These are phyloP conservation scores for Gardenia jasminoides DNA, from an alignment of 257 asterid species.

Conservation along the genomic window DNA sequence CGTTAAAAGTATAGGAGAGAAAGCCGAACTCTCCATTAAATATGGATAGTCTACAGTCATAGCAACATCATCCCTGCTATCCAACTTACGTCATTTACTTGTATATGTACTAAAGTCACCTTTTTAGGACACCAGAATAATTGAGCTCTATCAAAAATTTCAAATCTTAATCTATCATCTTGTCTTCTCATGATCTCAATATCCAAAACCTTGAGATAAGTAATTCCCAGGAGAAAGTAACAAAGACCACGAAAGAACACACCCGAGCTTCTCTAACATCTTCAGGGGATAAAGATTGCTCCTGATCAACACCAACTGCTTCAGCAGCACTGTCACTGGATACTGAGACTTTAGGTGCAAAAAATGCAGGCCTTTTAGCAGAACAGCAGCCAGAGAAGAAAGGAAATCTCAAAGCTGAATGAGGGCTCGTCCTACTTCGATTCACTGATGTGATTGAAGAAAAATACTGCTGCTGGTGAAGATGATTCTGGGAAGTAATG, in stretches of 20 bases:
- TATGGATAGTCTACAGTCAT: background rate
- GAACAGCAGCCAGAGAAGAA: slow-evolving; percentile 29
- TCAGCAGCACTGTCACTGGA: slow-evolving; percentile 50
- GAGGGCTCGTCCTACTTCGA: slow-evolving; percentile 9
- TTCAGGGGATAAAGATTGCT: slow-evolving; percentile 41
- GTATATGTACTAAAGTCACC: background rate
- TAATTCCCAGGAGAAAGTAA: background rate
- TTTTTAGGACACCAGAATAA: background rate
- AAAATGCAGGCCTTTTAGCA: slow-evolving; percentile 37
- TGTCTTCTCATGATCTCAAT: background rate
- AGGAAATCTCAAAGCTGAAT: slow-evolving; percentile 33
- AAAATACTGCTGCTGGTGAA: background rate
- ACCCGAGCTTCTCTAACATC: slow-evolving; percentile 66
- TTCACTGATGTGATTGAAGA: slow-evolving; percentile 6
- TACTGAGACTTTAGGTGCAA: slow-evolving; percentile 52
- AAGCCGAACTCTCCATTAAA: background rate
- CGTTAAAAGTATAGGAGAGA: background rate
- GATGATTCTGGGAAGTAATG: background rate
- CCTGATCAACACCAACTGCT: slow-evolving; percentile 39
- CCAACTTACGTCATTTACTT: background rate
- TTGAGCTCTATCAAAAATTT: background rate
- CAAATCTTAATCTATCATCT: background rate
- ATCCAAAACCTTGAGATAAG: background rate
- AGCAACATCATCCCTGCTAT: background rate
- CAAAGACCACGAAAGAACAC: slow-evolving; percentile 30